Base-by-base conservation (phyloP, 345 rosid genomes). In the Eucalyptus victrix region DNA sequence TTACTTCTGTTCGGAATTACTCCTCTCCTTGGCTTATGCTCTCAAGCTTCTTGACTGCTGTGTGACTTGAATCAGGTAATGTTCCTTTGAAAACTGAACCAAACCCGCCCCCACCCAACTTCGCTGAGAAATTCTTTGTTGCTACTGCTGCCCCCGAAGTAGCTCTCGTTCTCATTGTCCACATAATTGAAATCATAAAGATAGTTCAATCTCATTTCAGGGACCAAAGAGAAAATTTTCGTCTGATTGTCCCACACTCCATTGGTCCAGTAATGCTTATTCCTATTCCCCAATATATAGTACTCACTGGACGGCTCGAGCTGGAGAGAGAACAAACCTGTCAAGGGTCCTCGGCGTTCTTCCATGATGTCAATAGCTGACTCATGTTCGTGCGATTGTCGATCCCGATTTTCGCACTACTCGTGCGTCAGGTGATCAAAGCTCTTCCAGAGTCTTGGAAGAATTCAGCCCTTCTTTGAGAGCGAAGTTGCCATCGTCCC, bases 21-120 rank as follows among this genome's bases (percentile, higher is more conserved):
- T 53, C 1, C 56, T 53, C 24, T 94, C 98, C 99, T 91, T 96
- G 98, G 88, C 93, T 92, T 49, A 94, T 90, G 90, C 97, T 89
- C 60, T 96, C 96, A 12, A 96, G 98, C 93, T 92, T 95, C 94
- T 97, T 97, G 91, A 95, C 99, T 1, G 97, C 98, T 49, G 94
- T 90, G 87, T 87, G 92, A 87, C 91, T 91, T 32, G 97, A 94
- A 92, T 94, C 96, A 2, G 95, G 94, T 91, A 97, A 90, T 16
- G 83, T 80, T 6, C 99, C 98, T 90, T 94, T 96, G 90, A 96
- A 96, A 81, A 96, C 99, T 56, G 98, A 96, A 62, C 98, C 98
- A 17, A 97, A 97, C 44, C 98, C 98, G 88, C 99, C 99, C 87
- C 95, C 97, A 28, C 98, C 98, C 83, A 95, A 87, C 90, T 93